Evolutionary conservation across 768 basidiomycete genomes (phyloP).

Genomic region (Xerocomellus intermedius): DNA sequence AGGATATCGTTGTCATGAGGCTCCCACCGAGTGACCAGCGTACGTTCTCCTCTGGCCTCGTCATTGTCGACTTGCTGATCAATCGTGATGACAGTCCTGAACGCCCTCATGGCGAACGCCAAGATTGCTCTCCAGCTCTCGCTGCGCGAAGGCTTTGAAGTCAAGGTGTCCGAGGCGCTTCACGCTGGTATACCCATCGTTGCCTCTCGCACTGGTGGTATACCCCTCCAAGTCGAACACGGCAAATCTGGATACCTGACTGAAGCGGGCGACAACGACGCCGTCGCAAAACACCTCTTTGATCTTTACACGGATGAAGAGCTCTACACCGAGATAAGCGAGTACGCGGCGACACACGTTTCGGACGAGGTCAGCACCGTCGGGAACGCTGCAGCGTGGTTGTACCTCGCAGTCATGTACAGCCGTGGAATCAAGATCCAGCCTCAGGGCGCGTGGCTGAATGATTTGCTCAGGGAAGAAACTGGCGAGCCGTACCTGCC

Average conservation of each 20-base stretch:
- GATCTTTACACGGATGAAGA: constrained; percentile 75
- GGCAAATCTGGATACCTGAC: constrained; percentile 88
- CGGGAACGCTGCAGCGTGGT: constrained; percentile 68
- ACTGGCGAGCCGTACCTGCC: constrained; percentile 66
- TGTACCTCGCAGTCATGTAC: constrained; percentile 80
- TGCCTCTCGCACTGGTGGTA: constrained; percentile 84
- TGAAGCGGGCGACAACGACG: constrained; percentile 68
- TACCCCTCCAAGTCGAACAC: constrained; percentile 87
- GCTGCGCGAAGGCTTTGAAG: constrained; percentile 94
- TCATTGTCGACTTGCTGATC: constrained; percentile 4
- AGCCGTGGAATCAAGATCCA: constrained; percentile 70
- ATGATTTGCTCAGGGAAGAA: constrained; percentile 75
- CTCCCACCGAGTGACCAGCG: constrained; percentile 82
- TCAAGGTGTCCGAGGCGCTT: constrained; percentile 95
- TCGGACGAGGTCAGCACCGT: constrained; percentile 84
- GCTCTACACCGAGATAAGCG: constrained; percentile 60
- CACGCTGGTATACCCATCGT: constrained; percentile 88
- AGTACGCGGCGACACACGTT: constrained; percentile 72
- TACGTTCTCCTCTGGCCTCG: constrained; percentile 35
- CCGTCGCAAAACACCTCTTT: constrained; percentile 74
- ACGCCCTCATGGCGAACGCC: constrained; percentile 84
- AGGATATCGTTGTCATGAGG: constrained; percentile 76
- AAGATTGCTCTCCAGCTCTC: constrained; percentile 91
- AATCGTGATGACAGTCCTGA: constrained; percentile 54
- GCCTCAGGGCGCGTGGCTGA: constrained; percentile 83